Evolutionary conservation across 2,329 filamentous ascomycete genomes (phyloP).

Genomic region (Trichocomaceae sp.): DNA sequence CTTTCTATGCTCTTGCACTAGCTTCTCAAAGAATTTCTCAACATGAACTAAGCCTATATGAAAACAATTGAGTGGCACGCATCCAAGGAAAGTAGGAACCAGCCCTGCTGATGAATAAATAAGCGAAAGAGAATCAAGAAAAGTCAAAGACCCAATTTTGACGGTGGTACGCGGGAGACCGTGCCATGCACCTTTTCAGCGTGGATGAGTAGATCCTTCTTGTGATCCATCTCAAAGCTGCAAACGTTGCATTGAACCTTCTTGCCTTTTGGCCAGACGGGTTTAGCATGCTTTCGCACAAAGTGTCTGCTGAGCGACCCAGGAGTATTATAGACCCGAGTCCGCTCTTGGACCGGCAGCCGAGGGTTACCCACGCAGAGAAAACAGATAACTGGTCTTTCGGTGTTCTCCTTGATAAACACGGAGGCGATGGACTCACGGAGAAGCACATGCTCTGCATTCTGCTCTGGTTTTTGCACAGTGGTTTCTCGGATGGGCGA

Average conservation of each 20-base stretch:
- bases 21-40: no score
- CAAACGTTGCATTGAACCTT: background rate
- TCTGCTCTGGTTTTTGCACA: background rate
- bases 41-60: no score
- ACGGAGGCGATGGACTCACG: background rate
- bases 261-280: background rate
- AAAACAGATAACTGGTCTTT: background rate
- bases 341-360: background rate
- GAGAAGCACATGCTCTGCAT: background rate
- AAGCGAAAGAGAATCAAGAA: no score
- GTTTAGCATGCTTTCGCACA: background rate
- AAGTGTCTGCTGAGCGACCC: background rate
- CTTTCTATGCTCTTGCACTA: no score
- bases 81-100: no score
- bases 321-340: background rate
- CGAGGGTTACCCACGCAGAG: background rate
- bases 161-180: background rate
- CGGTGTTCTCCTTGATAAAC: background rate
- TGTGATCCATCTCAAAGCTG: background rate
- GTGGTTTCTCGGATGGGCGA: no score
- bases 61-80: no score
- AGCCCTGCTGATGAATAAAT: no score
- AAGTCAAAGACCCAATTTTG: background rate
- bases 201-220: background rate
- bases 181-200: background rate